Evolutionary conservation across 1,284 basidiomycete genomes (phyloP), one percentile per base, ranked within the genome.

Genomic region (Naganishia albida): DNA sequence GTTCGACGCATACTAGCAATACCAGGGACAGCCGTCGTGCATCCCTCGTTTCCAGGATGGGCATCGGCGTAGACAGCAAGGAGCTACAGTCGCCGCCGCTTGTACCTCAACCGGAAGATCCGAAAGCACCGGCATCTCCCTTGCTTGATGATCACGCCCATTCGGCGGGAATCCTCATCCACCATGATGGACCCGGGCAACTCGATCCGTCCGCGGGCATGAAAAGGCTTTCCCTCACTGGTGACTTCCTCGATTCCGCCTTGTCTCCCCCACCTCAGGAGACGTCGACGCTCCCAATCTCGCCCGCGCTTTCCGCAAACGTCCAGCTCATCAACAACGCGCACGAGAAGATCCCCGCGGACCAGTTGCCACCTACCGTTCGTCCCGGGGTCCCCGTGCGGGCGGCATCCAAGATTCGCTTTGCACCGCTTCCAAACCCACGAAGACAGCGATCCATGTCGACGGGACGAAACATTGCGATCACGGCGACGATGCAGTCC

Each of bases 401-500:
- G 7, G 60, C 60, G 30, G 42, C 63, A 20, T 59, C 63, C 44
- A 72, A 71, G 52, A 80, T 80, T 66, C 70, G 78, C 18, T 80
- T 80, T 49, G 78, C 78, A 1, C 78, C 78, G 1, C 71, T 80
- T 3, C 78, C 78, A 20, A 76, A 78, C 66, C 77, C 78, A 1
- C 64, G 70, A 48, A 64, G 75, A 28, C 75, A 75, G 7, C 70
- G 78, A 10, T 77, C 75, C 15, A 69, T 78, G 3, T 77, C 75
- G 15, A 78, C 75, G 8, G 78, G 77, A 10, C 64, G 71, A 49
- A 77, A 77, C 43, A 67, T 77, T 30, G 73, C 62, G 16, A 54
- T 63, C 34, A 59, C 44, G 13, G 57, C 62, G 4, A 53, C 57
- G 20, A 26, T 64, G 52, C 52, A 34, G 51, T 48, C 7, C 8